Evolutionary conservation across 1,139 yeast genomes (phyloP), one percentile per base, ranked within the genome.

Genomic region (Zygotorulaspora mrakii): DNA sequence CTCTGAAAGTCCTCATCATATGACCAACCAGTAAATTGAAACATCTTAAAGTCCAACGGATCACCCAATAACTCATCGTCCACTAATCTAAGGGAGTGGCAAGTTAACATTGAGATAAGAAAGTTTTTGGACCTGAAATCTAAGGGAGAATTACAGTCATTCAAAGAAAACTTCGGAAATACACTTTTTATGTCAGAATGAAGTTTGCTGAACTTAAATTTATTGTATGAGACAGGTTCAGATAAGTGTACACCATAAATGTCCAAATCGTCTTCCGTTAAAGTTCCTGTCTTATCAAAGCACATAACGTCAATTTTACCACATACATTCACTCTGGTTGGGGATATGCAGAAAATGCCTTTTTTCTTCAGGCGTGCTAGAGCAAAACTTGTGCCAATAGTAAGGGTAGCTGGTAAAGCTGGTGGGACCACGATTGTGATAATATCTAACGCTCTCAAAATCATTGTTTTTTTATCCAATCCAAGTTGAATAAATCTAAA

Each of bases 391-490:
- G 96, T 88, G 22, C 98, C 98, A 47, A 94, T 91, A 0, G 98
- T 88, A 46, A 91, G 69, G 0, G 98, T 94, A 0, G 98, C 98
- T 0, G 99, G 99, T 37, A 91, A 71, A 0, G 98, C 98, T 1
- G 99, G 99, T 2, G 99, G 99, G 1, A 91, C 96, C 9, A 94
- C 98, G 58, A 91, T 88, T 0, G 99, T 91, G 40, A 91, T 83
- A 42, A 91, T 77, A 65, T 91, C 99, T 46, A 94, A 68, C 0
- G 97, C 97, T 53, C 99, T 74, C 42, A 94, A 68, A 7, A 89
- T 71, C 70, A 91, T 91, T 23, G 83, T 64, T 35, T 70, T 73
- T 44, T 74, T 75, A 3, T 83, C 79, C 34, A 89, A 64, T 0
- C 94, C 91, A 53, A 94, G 66, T 53, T 77, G 70, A 43, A 91